phyloP scores from a whole-genome alignment of 345 rosid genomes.

The Eucalyptus regnans region DNA sequence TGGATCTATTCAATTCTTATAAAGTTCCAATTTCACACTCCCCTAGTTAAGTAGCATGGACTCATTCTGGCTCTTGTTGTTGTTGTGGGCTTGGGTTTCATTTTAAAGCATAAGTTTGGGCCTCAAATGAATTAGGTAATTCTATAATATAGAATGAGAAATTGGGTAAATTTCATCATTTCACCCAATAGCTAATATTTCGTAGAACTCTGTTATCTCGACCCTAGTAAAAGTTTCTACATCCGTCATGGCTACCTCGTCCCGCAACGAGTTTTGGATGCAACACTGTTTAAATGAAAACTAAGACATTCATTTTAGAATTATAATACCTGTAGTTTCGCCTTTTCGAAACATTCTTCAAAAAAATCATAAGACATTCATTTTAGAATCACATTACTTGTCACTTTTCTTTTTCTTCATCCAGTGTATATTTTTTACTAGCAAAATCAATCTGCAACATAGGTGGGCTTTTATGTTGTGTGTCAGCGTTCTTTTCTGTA shows the following conservation, averaged over 20 bases:
- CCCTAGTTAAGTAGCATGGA: not conserved
- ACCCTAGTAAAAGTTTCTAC: not conserved
- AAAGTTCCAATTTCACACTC: not conserved
- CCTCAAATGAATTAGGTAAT: not conserved
- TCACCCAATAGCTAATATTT: not conserved
- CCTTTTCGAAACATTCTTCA: not conserved
- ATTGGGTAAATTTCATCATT: not conserved
- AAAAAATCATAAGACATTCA: not conserved
- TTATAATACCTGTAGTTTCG: not conserved
- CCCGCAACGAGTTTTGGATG: not conserved
- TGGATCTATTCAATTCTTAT: too few relatives aligned
- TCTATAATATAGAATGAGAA: not conserved
- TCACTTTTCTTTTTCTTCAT: not conserved
- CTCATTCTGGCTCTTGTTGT: rapidly evolving
- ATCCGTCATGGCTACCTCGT: rapidly evolving
- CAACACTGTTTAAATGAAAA: too few relatives aligned
- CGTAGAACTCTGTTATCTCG: not conserved
- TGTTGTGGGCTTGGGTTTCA: not conserved
- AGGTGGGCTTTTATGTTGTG: not conserved
- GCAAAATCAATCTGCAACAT: not conserved
- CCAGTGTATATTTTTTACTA: not conserved
- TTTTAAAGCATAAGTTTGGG: not conserved
- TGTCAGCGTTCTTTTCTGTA: rapidly evolving
- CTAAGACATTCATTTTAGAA: not conserved
- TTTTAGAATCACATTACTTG: not conserved